Conservation (phyloP, 1,284 basidiomycete genomes). For the Ustilago lituana region DNA sequence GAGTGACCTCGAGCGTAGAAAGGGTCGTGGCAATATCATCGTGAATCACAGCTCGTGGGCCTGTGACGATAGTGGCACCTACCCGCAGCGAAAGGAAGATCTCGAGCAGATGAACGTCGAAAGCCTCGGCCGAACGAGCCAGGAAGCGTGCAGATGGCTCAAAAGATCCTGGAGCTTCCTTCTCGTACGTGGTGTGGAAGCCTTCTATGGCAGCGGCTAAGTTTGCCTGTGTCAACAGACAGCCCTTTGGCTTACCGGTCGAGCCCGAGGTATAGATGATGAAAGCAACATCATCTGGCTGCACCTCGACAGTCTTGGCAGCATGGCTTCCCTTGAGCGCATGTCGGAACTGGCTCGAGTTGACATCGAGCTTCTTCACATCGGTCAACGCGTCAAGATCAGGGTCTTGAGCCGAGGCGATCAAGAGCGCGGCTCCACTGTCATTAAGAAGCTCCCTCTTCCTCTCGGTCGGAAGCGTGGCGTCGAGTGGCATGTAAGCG, state of each 20-base stretch:
- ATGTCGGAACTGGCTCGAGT: conserved; percentile 13
- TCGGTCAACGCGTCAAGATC: neutral
- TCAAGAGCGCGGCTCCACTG: conserved; percentile 45
- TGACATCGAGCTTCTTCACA: conserved; percentile 11
- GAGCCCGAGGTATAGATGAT: conserved; percentile 65
- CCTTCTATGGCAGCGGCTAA: conserved; percentile 55
- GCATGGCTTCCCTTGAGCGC: neutral
- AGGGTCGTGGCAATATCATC: conserved; percentile 61
- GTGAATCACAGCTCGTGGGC: conserved; percentile 54
- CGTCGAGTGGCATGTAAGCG: conserved; percentile 66
- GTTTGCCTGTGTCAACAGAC: conserved; percentile 56
- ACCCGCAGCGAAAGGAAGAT: conserved; percentile 60
- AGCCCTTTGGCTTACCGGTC: conserved; percentile 63
- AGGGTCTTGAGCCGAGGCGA: conserved; percentile 19
- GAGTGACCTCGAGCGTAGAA: conserved; percentile 52
- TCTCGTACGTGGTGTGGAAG: conserved; percentile 47
- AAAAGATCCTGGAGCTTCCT: conserved; percentile 47
- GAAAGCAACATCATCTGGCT: conserved; percentile 52
- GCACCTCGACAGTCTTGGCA: neutral
- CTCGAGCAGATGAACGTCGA: conserved; percentile 67
- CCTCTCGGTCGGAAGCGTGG: conserved; percentile 60
- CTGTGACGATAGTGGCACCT: conserved; percentile 64
- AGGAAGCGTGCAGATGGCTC: conserved; percentile 49
- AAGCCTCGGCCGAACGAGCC: conserved; percentile 64
- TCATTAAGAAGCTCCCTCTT: conserved; percentile 58